Base-by-base conservation (phyloP, 2,329 filamentous ascomycete genomes). In the Sclerotinia trifoliorum region DNA sequence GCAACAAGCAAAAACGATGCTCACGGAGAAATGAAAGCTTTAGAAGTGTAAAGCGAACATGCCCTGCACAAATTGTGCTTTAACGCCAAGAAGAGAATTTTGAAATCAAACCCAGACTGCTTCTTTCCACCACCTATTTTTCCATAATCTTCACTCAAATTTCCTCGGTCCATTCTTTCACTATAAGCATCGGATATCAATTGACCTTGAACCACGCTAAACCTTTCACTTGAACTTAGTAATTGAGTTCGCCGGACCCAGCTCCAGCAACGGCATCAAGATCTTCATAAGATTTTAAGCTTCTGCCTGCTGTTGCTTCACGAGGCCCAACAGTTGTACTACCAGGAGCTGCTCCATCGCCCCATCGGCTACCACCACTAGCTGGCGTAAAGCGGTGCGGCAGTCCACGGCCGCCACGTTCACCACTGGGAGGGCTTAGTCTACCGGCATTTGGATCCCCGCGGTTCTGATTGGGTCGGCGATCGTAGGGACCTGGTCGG, bases 201-300 rank as follows among this genome's bases (percentile, higher is more conserved):
- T 39, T 62, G 10, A 21, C 17, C 29, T n/a, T 39, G 7, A 46
- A 42, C 17, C 46, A 19, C 48, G 39, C 65, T 17, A 5, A 26
- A 24, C 26, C 10, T 32, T 39, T 10, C n/a, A 19, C 60, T 26
- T 5, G 5, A 64, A 44, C 46, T 74, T 69, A 98, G 78, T 98
- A 98, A 80, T 98, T 96, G 75, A 98, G 82, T 81, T 97, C 94
- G 39, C 92, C 91, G 52, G 90, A 88, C 52, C 90, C 92, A 48
- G 86, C 84, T 19, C 89, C 87, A 49, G 88, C 88, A 68, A 90
- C 90, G 57, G 96, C 94, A 81, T 99, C 95, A 32, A 99, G 83
- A 78, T 99, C 95, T 79, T 99, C 96, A 78, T 99, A 99, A 79
- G 93, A 97, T 85, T 96, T 97, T 72, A 99, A 81, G 70, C 92